These are phyloP conservation scores for Mucor indicus DNA, from an alignment of 371 early-diverging fungal species.

Conservation along the genomic window DNA sequence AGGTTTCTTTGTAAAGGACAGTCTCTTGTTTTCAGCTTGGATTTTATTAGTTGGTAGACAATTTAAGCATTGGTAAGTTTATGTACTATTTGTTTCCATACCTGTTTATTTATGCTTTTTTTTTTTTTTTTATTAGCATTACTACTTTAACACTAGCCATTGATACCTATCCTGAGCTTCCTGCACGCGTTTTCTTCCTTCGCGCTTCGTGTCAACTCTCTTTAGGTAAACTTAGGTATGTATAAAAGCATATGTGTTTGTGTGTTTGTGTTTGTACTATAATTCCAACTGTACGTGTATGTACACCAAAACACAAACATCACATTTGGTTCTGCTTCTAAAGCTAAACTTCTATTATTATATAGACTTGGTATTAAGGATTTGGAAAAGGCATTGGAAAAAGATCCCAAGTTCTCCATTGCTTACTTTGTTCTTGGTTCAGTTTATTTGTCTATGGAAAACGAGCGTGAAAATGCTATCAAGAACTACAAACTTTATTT, in stretches of 20 bases:
- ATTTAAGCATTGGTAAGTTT: constrained; percentile 56
- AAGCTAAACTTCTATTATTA: background rate
- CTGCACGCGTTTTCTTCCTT: constrained; percentile 58
- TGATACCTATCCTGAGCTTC: constrained; percentile 54
- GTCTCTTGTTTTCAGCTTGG: constrained; percentile 54
- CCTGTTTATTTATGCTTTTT: background rate
- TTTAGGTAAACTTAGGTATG: constrained; percentile 49
- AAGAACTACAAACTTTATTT: constrained; percentile 55
- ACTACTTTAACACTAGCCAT: constrained; percentile 62
- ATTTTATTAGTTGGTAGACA: constrained; percentile 64
- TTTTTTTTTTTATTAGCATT: constrained; percentile 25
- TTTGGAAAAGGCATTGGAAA: constrained; percentile 50
- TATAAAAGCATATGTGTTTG: background rate
- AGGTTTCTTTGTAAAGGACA: constrained; percentile 50
- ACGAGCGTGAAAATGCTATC: constrained; percentile 55
- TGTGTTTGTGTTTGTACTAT: background rate
- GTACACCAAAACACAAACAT: background rate
- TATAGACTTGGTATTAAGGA: constrained; percentile 57
- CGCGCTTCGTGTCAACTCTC: constrained; percentile 64
- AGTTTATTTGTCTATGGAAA: constrained; percentile 47
- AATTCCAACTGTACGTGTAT: background rate
- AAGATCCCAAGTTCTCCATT: constrained; percentile 50
- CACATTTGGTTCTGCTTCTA: background rate
- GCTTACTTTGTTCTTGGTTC: constrained; percentile 60
- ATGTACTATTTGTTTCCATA: background rate